Evolutionary conservation across 2,329 filamentous ascomycete species (phyloP), one percentile per base, ranked within the genome.

Genomic region (Drechslerella coelobrocha): DNA sequence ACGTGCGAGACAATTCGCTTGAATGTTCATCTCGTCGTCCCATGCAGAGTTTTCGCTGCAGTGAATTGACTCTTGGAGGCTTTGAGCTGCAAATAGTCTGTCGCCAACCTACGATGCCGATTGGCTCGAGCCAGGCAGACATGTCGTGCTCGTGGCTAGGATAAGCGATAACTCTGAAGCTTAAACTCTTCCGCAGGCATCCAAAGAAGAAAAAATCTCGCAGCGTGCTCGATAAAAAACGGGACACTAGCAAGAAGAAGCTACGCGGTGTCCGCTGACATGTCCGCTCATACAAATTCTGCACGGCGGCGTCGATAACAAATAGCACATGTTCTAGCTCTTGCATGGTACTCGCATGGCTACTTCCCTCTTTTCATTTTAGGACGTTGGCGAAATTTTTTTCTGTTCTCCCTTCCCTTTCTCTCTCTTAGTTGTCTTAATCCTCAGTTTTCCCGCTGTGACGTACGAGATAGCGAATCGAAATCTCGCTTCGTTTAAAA

Each of bases 51-150:
- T n/a, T n/a, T n/a, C n/a, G n/a, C n/a, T n/a, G n/a, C n/a, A n/a
- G n/a, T n/a, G n/a, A n/a, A n/a, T n/a, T n/a, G n/a, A n/a, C n/a
- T n/a, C n/a, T n/a, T n/a, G n/a, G n/a, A n/a, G n/a, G n/a, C 52
- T 55, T 61, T 61, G 57, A 51, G 21, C 43, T 31, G 47, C 65
- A 69, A 69, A n/a, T n/a, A n/a, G n/a, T n/a, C 65, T 57, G 62
- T 69, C 61, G 41, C 45, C 57, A 62, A 57, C 59, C 52, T 59
- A 53, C 24, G 4, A 19, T 57, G 34, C 65, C 65, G 52, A 69
- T 69, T 69, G 65, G 65, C 53, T 52, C 61, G 47, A 34, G 51
- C 37, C 21, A 23, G 5, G 34, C 17, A 21, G 43, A 8, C 43
- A 14, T 6, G 17, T n/a, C n/a, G 19, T 7, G 41, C 41, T 45